Base-by-base conservation (phyloP, 345 rosid genomes). In the Sonneratia alba region DNA sequence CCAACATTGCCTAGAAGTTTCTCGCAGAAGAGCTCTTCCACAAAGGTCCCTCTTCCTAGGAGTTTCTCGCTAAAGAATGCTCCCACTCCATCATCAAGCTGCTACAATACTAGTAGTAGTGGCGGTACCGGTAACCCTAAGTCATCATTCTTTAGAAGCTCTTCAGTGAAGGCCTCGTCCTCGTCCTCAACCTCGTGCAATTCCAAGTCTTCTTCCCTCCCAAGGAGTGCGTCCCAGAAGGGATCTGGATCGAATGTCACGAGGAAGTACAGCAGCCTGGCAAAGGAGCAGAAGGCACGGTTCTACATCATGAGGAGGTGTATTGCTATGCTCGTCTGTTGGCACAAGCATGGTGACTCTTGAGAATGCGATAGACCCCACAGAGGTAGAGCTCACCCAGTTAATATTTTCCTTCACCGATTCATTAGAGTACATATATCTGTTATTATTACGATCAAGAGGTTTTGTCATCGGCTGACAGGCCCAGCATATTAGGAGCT, bases 271-370 rank as follows among this genome's bases (percentile, higher is more conserved):
- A 90, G 89, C 77, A 88, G 84, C 87, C 72, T 94, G 77, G 98
- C 98, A 69, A 91, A 94, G 79, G 98, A 94, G 74, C 96, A 94
- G 74, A 94, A 94, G 83, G 91, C 98, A 7, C 88, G 91, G 81
- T 91, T 94, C 77, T 94, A 94, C 77, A 91, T 94, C 82, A 94
- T 94, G 93, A 87, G 96, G 76, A 84, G 97, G 71, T 94, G 98
- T 80, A 96, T 94, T 72, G 96, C 98, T 56, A 94, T 94, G 98
- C 98, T 94, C 74, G 97, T 90, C 78, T 91, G 97, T 66, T 94
- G 98, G 98, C 95, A 89, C 75, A 94, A 89, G 70, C 96, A 94
- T 79, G 91, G 97, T 9, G 98, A 94, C 24, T 45, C 70, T 43
- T 68, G 56, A 40, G 22, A 67, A 19, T 42, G 34, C 21, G 2